phyloP scores from a whole-genome alignment of 78 protist genomes.

The Polysphondylium violaceum region DNA sequence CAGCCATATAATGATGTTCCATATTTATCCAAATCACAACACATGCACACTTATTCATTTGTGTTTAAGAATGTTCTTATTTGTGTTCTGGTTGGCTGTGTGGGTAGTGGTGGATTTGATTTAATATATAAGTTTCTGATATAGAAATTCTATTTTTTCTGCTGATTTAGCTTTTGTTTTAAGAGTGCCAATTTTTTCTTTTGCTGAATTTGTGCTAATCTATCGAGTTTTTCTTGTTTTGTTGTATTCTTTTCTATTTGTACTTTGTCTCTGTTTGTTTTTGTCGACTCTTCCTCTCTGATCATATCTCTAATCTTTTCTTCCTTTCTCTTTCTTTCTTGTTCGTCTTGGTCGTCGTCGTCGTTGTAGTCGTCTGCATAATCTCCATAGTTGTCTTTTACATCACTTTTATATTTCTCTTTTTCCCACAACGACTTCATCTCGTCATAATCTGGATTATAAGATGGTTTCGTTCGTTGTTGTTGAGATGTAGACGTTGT shows the following conservation, averaged over 20 bases:
- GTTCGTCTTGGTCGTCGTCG: neutral
- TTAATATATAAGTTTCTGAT: no score
- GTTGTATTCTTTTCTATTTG: neutral
- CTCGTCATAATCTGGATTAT: neutral
- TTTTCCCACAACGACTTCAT: neutral
- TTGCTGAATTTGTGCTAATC: conserved; percentile 23
- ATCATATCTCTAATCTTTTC: conserved; percentile 35
- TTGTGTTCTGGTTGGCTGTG: conserved; percentile 18
- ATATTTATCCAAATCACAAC: no score
- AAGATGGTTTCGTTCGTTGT: neutral
- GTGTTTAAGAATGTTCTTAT: neutral
- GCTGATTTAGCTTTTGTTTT: conserved; percentile 43
- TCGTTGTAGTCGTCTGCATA: neutral
- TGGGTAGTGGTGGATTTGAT: no score
- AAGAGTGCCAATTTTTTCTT: conserved; percentile 49
- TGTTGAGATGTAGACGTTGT: neutral
- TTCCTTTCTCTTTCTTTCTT: conserved; percentile 27
- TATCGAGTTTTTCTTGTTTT: conserved; percentile 7
- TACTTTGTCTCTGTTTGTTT: conserved; percentile 12
- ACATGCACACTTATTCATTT: no score
- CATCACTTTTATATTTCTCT: neutral
- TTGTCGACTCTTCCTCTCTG: conserved; percentile 4
- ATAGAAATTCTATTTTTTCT: no score
- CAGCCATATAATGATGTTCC: no score
- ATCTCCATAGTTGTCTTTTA: conserved; percentile 28